Conservation (phyloP, 805 yeast genomes). For the Wickerhamomyces canadensis region DNA sequence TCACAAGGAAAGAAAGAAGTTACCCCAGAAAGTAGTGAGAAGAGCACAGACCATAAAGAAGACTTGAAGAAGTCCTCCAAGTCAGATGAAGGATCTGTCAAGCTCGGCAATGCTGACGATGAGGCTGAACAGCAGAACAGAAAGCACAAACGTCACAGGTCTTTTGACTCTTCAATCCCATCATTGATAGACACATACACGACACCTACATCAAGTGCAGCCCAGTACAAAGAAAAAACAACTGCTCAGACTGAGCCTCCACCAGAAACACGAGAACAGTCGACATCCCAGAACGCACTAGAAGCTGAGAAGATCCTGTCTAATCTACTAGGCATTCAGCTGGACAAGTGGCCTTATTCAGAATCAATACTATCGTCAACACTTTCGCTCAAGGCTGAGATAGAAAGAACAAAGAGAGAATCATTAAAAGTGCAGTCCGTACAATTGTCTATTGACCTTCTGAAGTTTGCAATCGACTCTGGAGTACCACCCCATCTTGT, state of each 20-base stretch:
- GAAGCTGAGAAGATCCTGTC: not conserved
- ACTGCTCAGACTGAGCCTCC: not conserved
- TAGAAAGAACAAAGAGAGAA: constrained; percentile 36
- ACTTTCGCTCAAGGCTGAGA: constrained; percentile 31
- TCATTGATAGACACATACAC: not conserved
- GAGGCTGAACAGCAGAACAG: not conserved
- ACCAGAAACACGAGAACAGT: not conserved
- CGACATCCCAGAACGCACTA: not conserved
- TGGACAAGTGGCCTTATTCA: constrained; percentile 31
- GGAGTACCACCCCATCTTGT: constrained; percentile 32
- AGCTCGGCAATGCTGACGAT: no score
- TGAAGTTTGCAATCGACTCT: constrained; percentile 31
- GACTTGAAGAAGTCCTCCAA: no score
- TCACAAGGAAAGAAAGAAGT: no score
- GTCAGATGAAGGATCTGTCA: no score
- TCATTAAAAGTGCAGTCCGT: constrained; percentile 26
- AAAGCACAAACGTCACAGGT: not conserved
- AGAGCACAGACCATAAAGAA: no score
- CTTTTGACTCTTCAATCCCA: not conserved
- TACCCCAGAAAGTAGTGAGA: no score
- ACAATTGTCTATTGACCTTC: constrained; percentile 29
- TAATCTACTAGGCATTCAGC: constrained; percentile 6
- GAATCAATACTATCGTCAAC: constrained; percentile 31
- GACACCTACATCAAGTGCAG: not conserved
- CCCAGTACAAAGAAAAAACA: not conserved